Evolutionary conservation across 768 basidiomycete species (phyloP).

Genomic region (Pleurotus djamor): DNA sequence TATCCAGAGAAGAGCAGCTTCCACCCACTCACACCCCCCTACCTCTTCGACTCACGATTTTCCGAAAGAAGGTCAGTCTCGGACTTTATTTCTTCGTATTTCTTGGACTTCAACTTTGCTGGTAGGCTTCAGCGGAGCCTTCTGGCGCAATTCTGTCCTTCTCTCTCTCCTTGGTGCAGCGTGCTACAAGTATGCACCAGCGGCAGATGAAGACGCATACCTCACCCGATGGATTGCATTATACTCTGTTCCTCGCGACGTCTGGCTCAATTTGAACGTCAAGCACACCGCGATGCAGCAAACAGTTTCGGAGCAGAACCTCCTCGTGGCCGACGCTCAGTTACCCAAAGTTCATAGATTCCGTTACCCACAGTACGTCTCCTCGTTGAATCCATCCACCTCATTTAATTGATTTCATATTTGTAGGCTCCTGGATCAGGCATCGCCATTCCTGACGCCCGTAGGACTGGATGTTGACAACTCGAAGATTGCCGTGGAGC

Average conservation of each 20-base stretch:
- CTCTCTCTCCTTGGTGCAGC: conserved; percentile 46
- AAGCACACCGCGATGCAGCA: conserved; percentile 50
- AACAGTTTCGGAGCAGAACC: conserved; percentile 37
- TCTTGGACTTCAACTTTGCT: background rate
- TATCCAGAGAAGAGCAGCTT: conserved; percentile 38
- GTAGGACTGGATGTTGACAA: conserved; percentile 44
- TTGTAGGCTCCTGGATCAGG: conserved; percentile 52
- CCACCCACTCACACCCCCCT: conserved; percentile 36
- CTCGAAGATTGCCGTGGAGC: background rate
- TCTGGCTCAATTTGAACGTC: conserved; percentile 56
- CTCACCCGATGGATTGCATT: conserved; percentile 66
- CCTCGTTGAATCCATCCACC: background rate
- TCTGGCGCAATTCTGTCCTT: conserved; percentile 67
- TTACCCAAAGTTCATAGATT: conserved; percentile 56
- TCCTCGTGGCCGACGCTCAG: conserved; percentile 41
- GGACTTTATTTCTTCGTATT: background rate
- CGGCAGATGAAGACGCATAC: conserved; percentile 55
- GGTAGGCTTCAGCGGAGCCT: conserved; percentile 59
- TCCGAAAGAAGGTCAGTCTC: conserved; percentile 56
- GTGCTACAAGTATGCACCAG: conserved; percentile 70
- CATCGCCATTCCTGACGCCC: conserved; percentile 57
- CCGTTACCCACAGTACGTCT: conserved; percentile 74
- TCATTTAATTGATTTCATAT: conserved; percentile 9
- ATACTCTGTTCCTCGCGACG: conserved; percentile 49
- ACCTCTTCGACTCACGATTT: conserved; percentile 34